A percentile compares a stretch with the other conserved stretches of the same genome.
phyloP scores from a whole-genome alignment of 805 yeast species.

The Jamesozyma hellenica region DNA sequence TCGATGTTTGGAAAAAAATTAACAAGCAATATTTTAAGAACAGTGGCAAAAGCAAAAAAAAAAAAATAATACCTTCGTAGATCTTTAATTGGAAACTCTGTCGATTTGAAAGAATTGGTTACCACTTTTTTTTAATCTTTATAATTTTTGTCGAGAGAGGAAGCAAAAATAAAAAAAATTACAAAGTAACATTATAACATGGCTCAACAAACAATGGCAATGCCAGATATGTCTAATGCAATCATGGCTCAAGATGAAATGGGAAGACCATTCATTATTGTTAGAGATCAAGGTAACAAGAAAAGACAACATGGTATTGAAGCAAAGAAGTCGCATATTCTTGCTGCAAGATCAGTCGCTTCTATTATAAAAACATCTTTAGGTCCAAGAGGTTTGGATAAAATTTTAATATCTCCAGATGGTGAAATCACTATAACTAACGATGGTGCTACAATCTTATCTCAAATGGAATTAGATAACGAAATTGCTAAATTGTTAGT shows the following conservation, averaged over 20 bases:
- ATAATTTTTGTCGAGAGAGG: no score
- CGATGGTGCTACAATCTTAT: slow-evolving; percentile 94
- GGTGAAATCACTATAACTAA: slow-evolving; percentile 97
- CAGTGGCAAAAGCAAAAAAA: no score
- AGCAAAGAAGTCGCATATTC: slow-evolving; percentile 75
- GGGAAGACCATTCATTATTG: slow-evolving; percentile 98
- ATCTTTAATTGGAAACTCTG: no score
- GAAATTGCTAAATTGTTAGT: slow-evolving; percentile 94
- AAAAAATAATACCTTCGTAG: no score
- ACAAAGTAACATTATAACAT: background rate
- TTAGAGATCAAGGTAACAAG: slow-evolving; percentile 67
- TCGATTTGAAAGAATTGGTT: no score
- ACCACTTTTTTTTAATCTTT: no score
- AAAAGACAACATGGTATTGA: slow-evolving; percentile 66
- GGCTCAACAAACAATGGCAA: slow-evolving; percentile 30
- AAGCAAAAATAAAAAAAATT: background rate
- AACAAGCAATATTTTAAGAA: no score
- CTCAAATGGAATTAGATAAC: slow-evolving; percentile 92
- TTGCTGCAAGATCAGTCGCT: slow-evolving; percentile 92
- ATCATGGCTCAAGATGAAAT: slow-evolving; percentile 97
- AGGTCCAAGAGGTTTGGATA: slow-evolving; percentile 98
- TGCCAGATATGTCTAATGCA: slow-evolving; percentile 95
- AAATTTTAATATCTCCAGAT: slow-evolving; percentile 87
- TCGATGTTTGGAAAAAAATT: no score
- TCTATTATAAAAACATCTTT: slow-evolving; percentile 83